Evolutionary conservation across 495 filamentous ascomycete species (phyloP).

Genomic region (Trichoderma reesei): DNA sequence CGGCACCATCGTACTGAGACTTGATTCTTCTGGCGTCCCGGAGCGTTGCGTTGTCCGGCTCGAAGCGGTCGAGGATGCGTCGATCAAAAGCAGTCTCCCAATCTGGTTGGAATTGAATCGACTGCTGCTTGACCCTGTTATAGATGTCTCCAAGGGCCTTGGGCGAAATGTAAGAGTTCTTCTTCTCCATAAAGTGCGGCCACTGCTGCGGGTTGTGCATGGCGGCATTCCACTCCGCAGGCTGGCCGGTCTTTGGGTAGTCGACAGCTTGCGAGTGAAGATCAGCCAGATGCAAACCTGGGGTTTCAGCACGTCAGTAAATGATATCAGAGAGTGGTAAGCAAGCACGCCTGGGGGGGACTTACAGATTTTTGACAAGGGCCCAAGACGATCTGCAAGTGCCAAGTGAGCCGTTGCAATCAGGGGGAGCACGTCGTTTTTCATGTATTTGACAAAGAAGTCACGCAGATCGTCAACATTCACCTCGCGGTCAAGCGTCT

Average conservation of each 20-base stretch:
- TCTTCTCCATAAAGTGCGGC: constrained; percentile 91
- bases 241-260: constrained; percentile 79
- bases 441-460: constrained; percentile 93
- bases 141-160: constrained; percentile 79
- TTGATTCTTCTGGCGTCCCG: constrained; percentile 58
- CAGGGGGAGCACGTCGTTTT: constrained; percentile 67
- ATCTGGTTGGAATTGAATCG: constrained; percentile 57
- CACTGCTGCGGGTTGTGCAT: constrained; percentile 47
- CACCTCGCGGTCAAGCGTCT: constrained; percentile 45
- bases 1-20: constrained; percentile 60
- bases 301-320: not conserved
- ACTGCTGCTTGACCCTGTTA: constrained; percentile 41
- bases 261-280: constrained; percentile 91
- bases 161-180: constrained; percentile 50
- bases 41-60: constrained; percentile 42
- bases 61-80: constrained; percentile 60
- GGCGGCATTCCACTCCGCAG: constrained; percentile 54
- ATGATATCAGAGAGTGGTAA: not conserved
- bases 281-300: constrained; percentile 56
- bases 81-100: constrained; percentile 65
- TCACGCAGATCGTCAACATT: constrained; percentile 57
- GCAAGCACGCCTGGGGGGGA: constrained; percentile 47
- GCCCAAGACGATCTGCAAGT: constrained; percentile 50
- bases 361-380: constrained; percentile 47
- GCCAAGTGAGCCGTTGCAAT: constrained; percentile 84